Base-by-base conservation (phyloP, 192 early-diverging fungal species). In the Linnemannia exigua region DNA sequence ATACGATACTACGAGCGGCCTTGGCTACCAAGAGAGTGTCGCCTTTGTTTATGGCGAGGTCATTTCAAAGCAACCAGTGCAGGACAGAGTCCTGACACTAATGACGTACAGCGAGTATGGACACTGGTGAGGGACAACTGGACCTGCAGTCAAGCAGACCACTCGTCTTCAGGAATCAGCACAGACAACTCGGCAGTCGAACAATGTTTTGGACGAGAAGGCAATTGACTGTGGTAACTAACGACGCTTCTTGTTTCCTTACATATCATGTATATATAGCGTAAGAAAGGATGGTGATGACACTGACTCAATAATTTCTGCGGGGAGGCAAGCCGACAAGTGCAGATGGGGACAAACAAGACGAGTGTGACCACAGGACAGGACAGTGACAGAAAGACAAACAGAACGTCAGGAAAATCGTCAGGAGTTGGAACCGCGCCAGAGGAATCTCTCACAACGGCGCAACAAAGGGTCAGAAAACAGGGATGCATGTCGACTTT, bases 271-370 rank as follows among this genome's bases (percentile, higher is more conserved):
- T n/a, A n/a, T n/a, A n/a, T 44, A 44, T 63, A 63, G 58, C 58
- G 58, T 63, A 63, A 63, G 58, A 12, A 31, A 63, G 58, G 28
- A 31, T 22, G 20, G 52, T 15, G 12, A 63, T 15, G 58, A 14
- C n/a, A 12, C 25, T 15, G 28, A 63, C 58, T 25, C 14, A 63
- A 31, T 63, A 63, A 31, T 63, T 63, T 63, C 58, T 33, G 58
- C 15, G 48, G 54, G 58, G n/a, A 58, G 54, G n/a, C 25, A 31
- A 63, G 28, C 58, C 28, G 58, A 63, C 58, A 75, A 54, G 74
- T 75, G 74, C 74, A 75, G 74, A 75, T 54, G 33, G 52, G 37
- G 74, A 75, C 74, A 66, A n/a, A 63, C 58, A 63, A 11, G 58
- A 63, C 58, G 31, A 63, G 58, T 63, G 58, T 63, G 58, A 63